Evolutionary conservation across 2,329 filamentous ascomycete genomes (phyloP).

Genomic region (Gremmenia infestans): DNA sequence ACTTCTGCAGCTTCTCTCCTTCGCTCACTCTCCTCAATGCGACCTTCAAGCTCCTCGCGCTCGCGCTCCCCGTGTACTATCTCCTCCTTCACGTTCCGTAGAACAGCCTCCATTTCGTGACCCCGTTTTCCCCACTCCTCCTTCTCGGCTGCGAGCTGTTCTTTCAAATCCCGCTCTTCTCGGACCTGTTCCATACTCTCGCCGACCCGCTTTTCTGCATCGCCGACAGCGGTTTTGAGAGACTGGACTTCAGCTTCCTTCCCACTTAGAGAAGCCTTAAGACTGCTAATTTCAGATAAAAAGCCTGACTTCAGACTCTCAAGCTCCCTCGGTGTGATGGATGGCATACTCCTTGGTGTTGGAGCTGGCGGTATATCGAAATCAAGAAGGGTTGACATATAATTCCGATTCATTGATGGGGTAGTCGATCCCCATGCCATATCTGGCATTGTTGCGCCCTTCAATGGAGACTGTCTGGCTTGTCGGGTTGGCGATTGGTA

Average conservation of each 20-base stretch:
- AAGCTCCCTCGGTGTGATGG: slow-evolving; percentile 84
- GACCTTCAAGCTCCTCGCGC: slow-evolving; percentile 69
- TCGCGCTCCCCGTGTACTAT: slow-evolving; percentile 75
- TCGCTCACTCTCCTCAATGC: slow-evolving; percentile 73
- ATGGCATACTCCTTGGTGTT: slow-evolving; percentile 85
- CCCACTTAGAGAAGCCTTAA: slow-evolving; percentile 85
- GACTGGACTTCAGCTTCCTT: slow-evolving; percentile 89
- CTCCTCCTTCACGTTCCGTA: slow-evolving; percentile 76
- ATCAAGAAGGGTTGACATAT: slow-evolving; percentile 69
- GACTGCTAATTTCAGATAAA: slow-evolving; percentile 87
- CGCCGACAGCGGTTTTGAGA: slow-evolving; percentile 78
- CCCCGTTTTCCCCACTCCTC: slow-evolving; percentile 80
- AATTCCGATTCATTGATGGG: slow-evolving; percentile 24
- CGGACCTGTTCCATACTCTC: slow-evolving; percentile 79
- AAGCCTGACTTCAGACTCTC: slow-evolving; percentile 89
- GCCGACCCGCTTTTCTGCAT: slow-evolving; percentile 88
- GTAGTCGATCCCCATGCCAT: slow-evolving; percentile 24
- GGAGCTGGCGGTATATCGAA: slow-evolving; percentile 93
- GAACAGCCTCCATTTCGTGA: slow-evolving; percentile 76
- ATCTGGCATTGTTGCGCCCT: slow-evolving; percentile 22
- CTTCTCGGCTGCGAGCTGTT: slow-evolving; percentile 69
- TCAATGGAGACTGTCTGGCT: slow-evolving; percentile 41
- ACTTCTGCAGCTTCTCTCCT: slow-evolving; percentile 69
- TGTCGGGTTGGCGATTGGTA: slow-evolving; percentile 47
- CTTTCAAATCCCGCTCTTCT: slow-evolving; percentile 66